Conservation (phyloP, 2,329 filamentous ascomycete genomes). For the Stylonectria norvegica region DNA sequence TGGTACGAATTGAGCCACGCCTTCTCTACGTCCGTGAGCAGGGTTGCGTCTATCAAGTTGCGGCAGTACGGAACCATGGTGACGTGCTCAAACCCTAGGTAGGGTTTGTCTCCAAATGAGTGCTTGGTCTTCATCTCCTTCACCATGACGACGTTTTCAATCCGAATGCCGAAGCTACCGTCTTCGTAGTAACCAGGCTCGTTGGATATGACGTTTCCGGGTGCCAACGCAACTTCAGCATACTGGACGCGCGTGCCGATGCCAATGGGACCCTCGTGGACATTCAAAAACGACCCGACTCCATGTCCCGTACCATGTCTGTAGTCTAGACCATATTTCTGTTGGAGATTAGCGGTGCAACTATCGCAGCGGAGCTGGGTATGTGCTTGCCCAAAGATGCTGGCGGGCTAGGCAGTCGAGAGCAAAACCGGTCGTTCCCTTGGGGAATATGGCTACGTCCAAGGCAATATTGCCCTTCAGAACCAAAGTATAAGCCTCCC, state of each 20-base stretch:
- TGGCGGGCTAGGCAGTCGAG: constrained; percentile 86
- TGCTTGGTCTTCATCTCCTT: constrained; percentile 82
- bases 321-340: constrained; percentile 77
- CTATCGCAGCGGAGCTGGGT: background rate
- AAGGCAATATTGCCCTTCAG: constrained; percentile 91
- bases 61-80: constrained; percentile 95
- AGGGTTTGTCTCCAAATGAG: constrained; percentile 90
- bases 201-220: constrained; percentile 95
- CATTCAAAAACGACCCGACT: constrained; percentile 91
- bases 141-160: constrained; percentile 93
- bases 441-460: constrained; percentile 84
- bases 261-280: constrained; percentile 95
- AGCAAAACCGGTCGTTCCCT: constrained; percentile 90
- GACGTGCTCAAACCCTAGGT: constrained; percentile 92
- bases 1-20: constrained; percentile 87
- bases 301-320: constrained; percentile 95
- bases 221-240: constrained; percentile 80
- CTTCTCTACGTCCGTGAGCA: constrained; percentile 73
- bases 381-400: constrained; percentile 71
- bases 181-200: constrained; percentile 98
- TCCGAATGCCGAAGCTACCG: constrained; percentile 88
- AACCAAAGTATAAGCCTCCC: constrained; percentile 87
- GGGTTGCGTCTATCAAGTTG: constrained; percentile 72
- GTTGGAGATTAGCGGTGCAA: constrained; percentile 14
- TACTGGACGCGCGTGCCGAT: constrained; percentile 91